Conservation (phyloP, 2,329 filamentous ascomycete species). For the Aspergillus quadricinctus region DNA sequence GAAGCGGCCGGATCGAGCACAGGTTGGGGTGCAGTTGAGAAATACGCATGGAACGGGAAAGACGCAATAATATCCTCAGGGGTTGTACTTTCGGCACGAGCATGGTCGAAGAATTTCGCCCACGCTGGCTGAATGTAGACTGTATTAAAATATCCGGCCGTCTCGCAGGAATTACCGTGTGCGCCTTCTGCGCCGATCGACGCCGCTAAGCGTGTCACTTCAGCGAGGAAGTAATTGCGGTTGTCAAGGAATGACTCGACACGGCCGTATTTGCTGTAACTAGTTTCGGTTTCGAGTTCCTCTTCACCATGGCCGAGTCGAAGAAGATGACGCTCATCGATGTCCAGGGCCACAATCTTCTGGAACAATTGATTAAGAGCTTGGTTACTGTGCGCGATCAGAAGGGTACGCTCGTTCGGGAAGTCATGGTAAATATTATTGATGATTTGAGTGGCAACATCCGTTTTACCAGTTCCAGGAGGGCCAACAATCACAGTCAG, state of each 20-base stretch:
- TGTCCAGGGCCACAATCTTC: slow-evolving; percentile 94
- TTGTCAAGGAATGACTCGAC: slow-evolving; percentile 95
- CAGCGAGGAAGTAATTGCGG: slow-evolving; percentile 68
- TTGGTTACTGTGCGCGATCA: slow-evolving; percentile 96
- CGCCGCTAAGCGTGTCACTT: slow-evolving; percentile 80
- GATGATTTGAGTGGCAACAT: slow-evolving; percentile 97
- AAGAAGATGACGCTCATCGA: slow-evolving; percentile 89
- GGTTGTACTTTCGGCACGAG: slow-evolving; percentile 54
- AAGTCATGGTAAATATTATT: slow-evolving; percentile 99
- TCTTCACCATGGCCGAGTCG: slow-evolving; percentile 94
- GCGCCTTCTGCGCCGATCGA: slow-evolving; percentile 85
- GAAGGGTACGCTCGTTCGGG: slow-evolving; percentile 80
- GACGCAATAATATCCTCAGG: slow-evolving; percentile 61
- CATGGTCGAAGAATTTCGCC: slow-evolving; percentile 72
- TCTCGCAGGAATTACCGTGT: slow-evolving; percentile 95
- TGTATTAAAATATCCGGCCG: slow-evolving; percentile 90
- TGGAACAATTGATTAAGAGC: slow-evolving; percentile 96
- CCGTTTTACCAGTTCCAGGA: slow-evolving; percentile 97
- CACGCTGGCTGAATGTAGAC: slow-evolving; percentile 88
- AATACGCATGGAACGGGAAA: slow-evolving; percentile 88
- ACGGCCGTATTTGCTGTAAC: slow-evolving; percentile 88
- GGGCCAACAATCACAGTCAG: slow-evolving; percentile 91
- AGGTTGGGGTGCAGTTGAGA: slow-evolving; percentile 79
- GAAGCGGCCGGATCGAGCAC: slow-evolving; percentile 67
- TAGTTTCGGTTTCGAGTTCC: slow-evolving; percentile 78